Conservation (phyloP, 2,329 filamentous ascomycete species). For the Colletotrichum chlorophyti region DNA sequence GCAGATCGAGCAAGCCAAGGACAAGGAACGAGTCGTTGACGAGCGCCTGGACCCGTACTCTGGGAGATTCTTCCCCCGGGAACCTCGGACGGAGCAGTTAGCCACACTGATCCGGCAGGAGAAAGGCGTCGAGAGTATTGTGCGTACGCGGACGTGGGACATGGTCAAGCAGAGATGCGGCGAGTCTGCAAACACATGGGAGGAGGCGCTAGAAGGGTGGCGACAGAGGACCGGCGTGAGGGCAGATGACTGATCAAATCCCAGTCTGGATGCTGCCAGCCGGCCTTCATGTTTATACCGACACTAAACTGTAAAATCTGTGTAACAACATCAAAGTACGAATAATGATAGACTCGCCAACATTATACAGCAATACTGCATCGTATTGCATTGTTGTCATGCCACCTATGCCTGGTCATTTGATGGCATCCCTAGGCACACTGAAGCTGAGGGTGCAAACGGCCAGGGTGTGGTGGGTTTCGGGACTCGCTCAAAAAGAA, state of each 20-base stretch:
- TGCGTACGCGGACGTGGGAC: constrained; percentile 83
- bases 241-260: neutral
- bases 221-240: constrained; percentile 4
- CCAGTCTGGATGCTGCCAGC: neutral
- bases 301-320: constrained; percentile 11
- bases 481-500: too few relatives aligned
- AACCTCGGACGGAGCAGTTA: constrained; percentile 81
- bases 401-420: too few relatives aligned
- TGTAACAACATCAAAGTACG: constrained; percentile 11
- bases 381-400: too few relatives aligned
- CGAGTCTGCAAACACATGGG: constrained; percentile 64
- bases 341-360: constrained; percentile 6
- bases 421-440: too few relatives aligned
- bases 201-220: constrained; percentile 71
- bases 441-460: too few relatives aligned
- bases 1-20: constrained; percentile 72
- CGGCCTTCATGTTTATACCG: neutral
- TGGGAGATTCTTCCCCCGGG: constrained; percentile 78
- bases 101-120: constrained; percentile 78
- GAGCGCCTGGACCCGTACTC: constrained; percentile 94
- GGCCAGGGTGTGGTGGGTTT: too few relatives aligned
- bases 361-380: too few relatives aligned
- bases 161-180: constrained; percentile 79
- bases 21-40: constrained; percentile 78
- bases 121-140: constrained; percentile 77